Conservation (phyloP, 1,284 basidiomycete species). For the Phellopilus nigrolimitatus region DNA sequence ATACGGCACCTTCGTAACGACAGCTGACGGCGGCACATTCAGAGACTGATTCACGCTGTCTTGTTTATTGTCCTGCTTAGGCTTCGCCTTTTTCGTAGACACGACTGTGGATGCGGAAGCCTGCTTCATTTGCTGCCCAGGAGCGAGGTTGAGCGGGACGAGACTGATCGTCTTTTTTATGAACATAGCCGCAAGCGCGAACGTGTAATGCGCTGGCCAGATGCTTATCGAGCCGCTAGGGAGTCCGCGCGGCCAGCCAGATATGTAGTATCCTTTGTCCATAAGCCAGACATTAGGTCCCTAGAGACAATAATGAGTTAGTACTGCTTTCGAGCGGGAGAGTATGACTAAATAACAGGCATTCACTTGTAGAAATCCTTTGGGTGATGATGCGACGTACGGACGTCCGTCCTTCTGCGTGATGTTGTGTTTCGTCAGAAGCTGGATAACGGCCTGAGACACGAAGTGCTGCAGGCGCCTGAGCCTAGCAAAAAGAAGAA, state of each 20-base stretch:
- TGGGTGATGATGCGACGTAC: slow-evolving; percentile 13
- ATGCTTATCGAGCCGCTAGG: slow-evolving; percentile 16
- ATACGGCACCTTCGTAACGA: too few species aligned
- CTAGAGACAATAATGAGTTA: background rate
- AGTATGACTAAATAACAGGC: background rate
- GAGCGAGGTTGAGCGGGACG: background rate
- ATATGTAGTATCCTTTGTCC: slow-evolving; percentile 5
- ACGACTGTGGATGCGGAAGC: background rate
- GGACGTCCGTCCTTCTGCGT: slow-evolving; percentile 16
- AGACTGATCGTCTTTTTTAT: slow-evolving; percentile 11
- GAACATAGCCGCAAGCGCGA: slow-evolving; percentile 18
- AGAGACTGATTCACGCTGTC: too few species aligned
- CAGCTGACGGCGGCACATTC: too few species aligned
- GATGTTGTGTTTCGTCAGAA: slow-evolving; percentile 10
- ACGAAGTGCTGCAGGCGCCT: slow-evolving; percentile 16
- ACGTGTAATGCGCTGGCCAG: slow-evolving; percentile 12
- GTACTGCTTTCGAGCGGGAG: background rate
- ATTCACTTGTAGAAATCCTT: slow-evolving; percentile 17
- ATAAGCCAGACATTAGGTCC: slow-evolving; percentile 11
- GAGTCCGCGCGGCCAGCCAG: slow-evolving; percentile 16
- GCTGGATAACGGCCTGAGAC: slow-evolving; percentile 16
- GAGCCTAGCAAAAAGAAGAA: background rate
- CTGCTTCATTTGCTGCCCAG: background rate
- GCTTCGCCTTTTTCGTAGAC: background rate
- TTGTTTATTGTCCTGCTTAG: background rate